These are phyloP conservation scores for Boletus barrowsii DNA, from an alignment of 768 basidiomycete genomes.

Conservation along the genomic window DNA sequence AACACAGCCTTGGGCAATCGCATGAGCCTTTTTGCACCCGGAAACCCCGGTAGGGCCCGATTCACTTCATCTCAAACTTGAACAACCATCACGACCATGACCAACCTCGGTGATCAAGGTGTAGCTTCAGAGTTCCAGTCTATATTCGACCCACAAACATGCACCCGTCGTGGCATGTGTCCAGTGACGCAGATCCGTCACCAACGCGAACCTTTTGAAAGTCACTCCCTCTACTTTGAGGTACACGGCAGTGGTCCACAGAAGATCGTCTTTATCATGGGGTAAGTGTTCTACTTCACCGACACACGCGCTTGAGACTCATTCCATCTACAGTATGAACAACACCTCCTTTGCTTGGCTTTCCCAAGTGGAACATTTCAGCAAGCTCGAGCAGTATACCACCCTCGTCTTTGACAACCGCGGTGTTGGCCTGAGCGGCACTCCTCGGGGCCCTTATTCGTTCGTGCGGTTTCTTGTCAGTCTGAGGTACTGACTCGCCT, in stretches of 20 bases:
- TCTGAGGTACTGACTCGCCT: not conserved
- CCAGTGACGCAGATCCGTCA: slow-evolving; percentile 56
- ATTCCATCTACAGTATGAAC: slow-evolving; percentile 46
- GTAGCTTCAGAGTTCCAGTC: slow-evolving; percentile 32
- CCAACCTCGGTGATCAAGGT: slow-evolving; percentile 9
- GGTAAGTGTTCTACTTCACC: slow-evolving; percentile 32
- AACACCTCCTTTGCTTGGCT: slow-evolving; percentile 62
- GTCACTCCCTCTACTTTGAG: slow-evolving; percentile 77
- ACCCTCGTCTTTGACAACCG: slow-evolving; percentile 81
- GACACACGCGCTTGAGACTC: not conserved
- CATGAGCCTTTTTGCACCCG: too few species aligned
- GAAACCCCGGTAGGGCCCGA: too few species aligned
- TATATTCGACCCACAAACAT: slow-evolving; percentile 59
- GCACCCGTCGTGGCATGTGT: slow-evolving; percentile 70
- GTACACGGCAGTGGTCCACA: slow-evolving; percentile 65
- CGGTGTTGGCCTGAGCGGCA: slow-evolving; percentile 73
- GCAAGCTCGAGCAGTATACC: slow-evolving; percentile 49
- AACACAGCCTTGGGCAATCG: too few species aligned
- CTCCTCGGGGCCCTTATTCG: slow-evolving; percentile 76
- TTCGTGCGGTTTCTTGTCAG: slow-evolving; percentile 32
- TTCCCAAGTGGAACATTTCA: slow-evolving; percentile 63
- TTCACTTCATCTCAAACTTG: too few species aligned
- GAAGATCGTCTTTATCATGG: slow-evolving; percentile 79
- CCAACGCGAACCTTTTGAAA: slow-evolving; percentile 50
- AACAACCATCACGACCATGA: slow-evolving; percentile 2